Evolutionary conservation across 164 flowering plant species (phyloP).

Genomic region (Buxus sempervirens): DNA sequence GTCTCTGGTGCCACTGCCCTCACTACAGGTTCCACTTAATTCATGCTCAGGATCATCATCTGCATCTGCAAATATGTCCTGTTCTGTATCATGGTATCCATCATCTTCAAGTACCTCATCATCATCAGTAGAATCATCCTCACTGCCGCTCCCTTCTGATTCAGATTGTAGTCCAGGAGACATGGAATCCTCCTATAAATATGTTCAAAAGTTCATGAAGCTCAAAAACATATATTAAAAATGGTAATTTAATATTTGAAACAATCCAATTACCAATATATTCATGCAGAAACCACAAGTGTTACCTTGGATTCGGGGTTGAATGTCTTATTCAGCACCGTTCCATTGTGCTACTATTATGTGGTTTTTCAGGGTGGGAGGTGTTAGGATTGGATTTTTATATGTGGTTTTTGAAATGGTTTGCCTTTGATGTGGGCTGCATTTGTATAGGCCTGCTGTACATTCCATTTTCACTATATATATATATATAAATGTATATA

Average conservation of each 20-base stretch:
- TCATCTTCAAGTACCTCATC: slow-evolving; percentile 58
- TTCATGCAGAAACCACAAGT: not conserved
- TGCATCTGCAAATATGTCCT: slow-evolving; percentile 39
- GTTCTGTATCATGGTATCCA: slow-evolving; percentile 32
- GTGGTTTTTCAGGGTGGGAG: too few relatives aligned
- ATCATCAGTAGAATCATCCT: slow-evolving; percentile 67
- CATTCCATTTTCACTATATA: too few relatives aligned
- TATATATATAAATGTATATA: too few relatives aligned
- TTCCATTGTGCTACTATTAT: too few relatives aligned
- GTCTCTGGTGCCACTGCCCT: slow-evolving; percentile 32
- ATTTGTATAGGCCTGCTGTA: too few relatives aligned
- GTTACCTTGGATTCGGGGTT: too few relatives aligned
- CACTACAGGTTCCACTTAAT: slow-evolving; percentile 46
- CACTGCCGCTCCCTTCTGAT: slow-evolving; percentile 73
- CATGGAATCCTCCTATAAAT: slow-evolving; percentile 54
- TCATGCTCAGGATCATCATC: slow-evolving; percentile 54
- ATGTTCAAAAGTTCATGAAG: slow-evolving; percentile 13
- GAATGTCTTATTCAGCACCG: too few relatives aligned
- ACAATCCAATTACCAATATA: not conserved
- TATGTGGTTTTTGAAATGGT: too few relatives aligned
- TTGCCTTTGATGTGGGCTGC: too few relatives aligned
- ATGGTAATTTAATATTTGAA: too few relatives aligned
- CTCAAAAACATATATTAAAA: slow-evolving; percentile 8
- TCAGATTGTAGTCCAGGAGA: slow-evolving; percentile 62
- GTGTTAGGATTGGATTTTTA: too few relatives aligned